A percentile compares a stretch with the other conserved stretches of the same genome.
Conservation (phyloP, 257 asterid genomes). For the Anisodus tanguticus region DNA sequence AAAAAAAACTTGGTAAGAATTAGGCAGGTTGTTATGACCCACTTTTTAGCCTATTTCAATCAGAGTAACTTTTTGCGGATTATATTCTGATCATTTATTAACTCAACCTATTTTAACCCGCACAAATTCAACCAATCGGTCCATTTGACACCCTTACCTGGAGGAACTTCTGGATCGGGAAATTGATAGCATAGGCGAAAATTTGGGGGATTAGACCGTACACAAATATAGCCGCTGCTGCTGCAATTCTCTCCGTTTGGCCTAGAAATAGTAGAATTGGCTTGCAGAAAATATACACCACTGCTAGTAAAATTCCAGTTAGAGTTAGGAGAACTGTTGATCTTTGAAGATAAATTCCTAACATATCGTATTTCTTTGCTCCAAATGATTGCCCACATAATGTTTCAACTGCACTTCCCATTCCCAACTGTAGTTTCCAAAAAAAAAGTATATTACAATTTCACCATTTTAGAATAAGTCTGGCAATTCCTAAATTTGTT, state of each 20-base stretch:
- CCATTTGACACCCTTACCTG: background rate
- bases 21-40: no score
- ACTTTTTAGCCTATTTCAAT: no score
- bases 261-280: constrained; percentile 30
- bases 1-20: no score
- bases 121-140: no score
- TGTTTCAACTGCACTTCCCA: constrained; percentile 40
- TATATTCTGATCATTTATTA: no score
- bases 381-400: constrained; percentile 40
- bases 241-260: constrained; percentile 28
- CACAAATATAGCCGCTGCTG: constrained; percentile 30
- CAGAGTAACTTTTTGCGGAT: no score
- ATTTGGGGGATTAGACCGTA: constrained; percentile 34
- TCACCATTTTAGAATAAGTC: background rate
- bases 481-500: background rate
- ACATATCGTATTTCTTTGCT: constrained; percentile 29
- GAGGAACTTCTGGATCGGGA: constrained; percentile 32
- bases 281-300: constrained; percentile 21
- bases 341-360: constrained; percentile 34
- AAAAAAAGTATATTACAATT: background rate
- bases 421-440: constrained; percentile 29
- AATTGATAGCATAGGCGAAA: constrained; percentile 28
- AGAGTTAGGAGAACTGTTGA: constrained; percentile 29
- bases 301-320: constrained; percentile 24
- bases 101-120: no score